A percentile compares a stretch with the other conserved stretches of the same genome.
Evolutionary conservation across 257 asterid genomes (phyloP).

Genomic region (Paraleonurus japonicus): DNA sequence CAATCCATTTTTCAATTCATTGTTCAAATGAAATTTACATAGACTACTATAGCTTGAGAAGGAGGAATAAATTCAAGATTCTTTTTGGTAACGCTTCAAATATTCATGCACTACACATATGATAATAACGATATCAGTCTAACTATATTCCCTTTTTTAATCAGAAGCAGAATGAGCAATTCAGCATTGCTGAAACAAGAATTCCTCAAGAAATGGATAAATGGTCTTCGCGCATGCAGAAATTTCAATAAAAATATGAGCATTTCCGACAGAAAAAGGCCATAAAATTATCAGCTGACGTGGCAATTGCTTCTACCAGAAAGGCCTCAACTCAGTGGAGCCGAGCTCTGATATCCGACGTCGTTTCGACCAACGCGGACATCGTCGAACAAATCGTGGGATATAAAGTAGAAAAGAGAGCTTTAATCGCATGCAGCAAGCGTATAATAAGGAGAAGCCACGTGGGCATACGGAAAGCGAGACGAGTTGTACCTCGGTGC

Average conservation of each 20-base stretch:
- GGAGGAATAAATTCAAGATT: too few relatives aligned
- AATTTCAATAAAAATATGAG: constrained; percentile 23
- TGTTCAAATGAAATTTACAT: neutral
- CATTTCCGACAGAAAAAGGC: constrained; percentile 51
- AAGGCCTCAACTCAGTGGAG: constrained; percentile 45
- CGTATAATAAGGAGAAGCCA: constrained; percentile 43
- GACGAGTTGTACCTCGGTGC: constrained; percentile 24
- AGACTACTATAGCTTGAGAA: neutral
- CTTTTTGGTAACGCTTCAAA: neutral
- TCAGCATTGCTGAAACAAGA: constrained; percentile 46
- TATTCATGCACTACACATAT: neutral
- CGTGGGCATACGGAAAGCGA: constrained; percentile 9
- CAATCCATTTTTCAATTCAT: neutral
- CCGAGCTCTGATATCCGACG: constrained; percentile 41
- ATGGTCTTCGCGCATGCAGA: constrained; percentile 46
- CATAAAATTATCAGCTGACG: constrained; percentile 63
- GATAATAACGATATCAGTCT: neutral
- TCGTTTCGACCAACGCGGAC: constrained; percentile 33
- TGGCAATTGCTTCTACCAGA: constrained; percentile 73
- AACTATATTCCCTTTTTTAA: neutral
- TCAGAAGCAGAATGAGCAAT: constrained; percentile 8
- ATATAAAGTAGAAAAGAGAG: neutral
- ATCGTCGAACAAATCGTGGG: constrained; percentile 41
- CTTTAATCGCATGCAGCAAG: constrained; percentile 30
- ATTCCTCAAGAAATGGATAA: constrained; percentile 63